Percentiles rank a stretch among this genome's conserved stretches.
Evolutionary conservation across 805 yeast genomes (phyloP).

Genomic region (Lachancea waltii): DNA sequence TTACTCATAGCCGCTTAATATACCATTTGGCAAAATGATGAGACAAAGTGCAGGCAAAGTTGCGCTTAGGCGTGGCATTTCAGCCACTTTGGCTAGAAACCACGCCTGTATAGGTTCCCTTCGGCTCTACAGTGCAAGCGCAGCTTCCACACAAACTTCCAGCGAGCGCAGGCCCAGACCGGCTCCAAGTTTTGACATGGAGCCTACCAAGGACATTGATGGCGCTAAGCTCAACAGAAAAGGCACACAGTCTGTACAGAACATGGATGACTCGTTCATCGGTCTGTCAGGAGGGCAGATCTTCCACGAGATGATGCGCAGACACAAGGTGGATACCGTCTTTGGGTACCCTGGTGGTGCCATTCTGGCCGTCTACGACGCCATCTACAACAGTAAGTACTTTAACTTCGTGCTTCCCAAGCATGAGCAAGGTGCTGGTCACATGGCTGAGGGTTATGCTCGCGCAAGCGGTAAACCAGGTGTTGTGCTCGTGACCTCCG

Average conservation of each 20-base stretch:
- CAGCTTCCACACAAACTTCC: constrained; percentile 11
- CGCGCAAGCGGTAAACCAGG: constrained; percentile 94
- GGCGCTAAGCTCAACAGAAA: constrained; percentile 11
- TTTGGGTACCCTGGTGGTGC: constrained; percentile 99
- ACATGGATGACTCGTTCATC: constrained; percentile 78
- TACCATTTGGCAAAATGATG: constrained; percentile 12
- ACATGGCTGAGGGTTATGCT: constrained; percentile 99
- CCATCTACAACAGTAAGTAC: constrained; percentile 83
- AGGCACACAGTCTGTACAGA: neutral
- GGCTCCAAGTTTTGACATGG: constrained; percentile 33
- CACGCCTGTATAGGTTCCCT: constrained; percentile 2
- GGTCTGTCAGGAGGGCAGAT: constrained; percentile 98
- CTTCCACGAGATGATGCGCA: constrained; percentile 96
- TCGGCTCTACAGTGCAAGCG: constrained; percentile 11
- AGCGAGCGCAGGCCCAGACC: constrained; percentile 28
- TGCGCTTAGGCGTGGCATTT: constrained; percentile 7
- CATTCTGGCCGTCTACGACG: constrained; percentile 94
- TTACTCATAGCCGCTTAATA: neutral
- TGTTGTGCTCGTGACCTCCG: constrained; percentile 96
- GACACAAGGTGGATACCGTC: constrained; percentile 91
- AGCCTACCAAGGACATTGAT: constrained; percentile 12
- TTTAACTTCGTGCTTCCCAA: constrained; percentile 90
- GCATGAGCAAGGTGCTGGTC: constrained; percentile 99
- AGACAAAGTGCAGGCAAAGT: constrained; percentile 19
- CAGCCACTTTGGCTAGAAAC: constrained; percentile 5